Evolutionary conservation across 2,329 filamentous ascomycete genomes (phyloP), one percentile per base, ranked within the genome.

Genomic region (Stenocarpella maydis): DNA sequence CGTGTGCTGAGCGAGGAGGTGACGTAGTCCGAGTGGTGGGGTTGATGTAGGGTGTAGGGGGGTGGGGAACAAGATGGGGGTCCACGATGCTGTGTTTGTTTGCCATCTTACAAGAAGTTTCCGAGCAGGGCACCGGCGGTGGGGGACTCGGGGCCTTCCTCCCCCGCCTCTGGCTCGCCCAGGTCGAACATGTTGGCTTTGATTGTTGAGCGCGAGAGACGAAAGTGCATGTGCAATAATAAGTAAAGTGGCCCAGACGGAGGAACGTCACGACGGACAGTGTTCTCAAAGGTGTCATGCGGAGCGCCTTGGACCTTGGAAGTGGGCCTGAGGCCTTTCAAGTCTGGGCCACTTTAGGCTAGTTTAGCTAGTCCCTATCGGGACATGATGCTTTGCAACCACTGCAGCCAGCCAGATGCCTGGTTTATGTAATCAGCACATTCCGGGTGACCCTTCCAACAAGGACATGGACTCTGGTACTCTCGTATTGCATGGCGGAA

Each of bases 121-220:
- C 69, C 69, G 26, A 71, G 24, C 58, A 61, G 43, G 47, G 49
- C n/a, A n/a, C n/a, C n/a, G n/a, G n/a, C 50, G n/a, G 60, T 52
- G 4, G 69, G 53, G 39, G 69, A 71, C 37, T 53, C 41, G 15
- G 67, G 67, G 54, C 64, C 67, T 28, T 69, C 67, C 21, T 69
- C 61, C 28, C 55, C 61, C 4, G 49, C 49, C 10, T 69, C 58
- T 39, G 61, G 34, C 28, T 19, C 41, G 28, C 37, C 41, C 26
- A 9, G 31, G 41, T 49, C 49, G 28, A 52, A 67, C 64, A 67
- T 67, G 31, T 17, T 47, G 21, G 58, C 26, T n/a, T 12, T 63
- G 58, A 12, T 37, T n/a, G 28, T 26, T 41, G 26, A 31, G 19
- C 55, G 26, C 26, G 41, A 45, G 31, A 21, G 39, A 45, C 17